Conservation (phyloP, 2,329 filamentous ascomycete genomes). For the Colletotrichum tanaceti region DNA sequence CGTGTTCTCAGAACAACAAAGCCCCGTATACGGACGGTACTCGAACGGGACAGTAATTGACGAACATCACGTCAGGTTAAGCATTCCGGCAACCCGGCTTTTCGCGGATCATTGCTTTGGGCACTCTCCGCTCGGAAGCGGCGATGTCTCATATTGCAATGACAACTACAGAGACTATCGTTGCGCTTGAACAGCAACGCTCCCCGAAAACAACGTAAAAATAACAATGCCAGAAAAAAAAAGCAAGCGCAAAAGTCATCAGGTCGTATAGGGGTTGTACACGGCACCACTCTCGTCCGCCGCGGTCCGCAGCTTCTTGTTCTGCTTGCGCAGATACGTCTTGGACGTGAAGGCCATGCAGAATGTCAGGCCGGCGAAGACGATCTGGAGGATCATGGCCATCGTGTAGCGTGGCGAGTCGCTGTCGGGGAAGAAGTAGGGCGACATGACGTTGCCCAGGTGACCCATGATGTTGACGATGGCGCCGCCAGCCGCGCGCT, state of each 20-base stretch:
- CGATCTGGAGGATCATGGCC: constrained; percentile 49
- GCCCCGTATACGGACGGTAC: background rate
- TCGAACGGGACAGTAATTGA: background rate
- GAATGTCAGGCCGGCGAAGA: constrained; percentile 35
- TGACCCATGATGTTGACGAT: constrained; percentile 59
- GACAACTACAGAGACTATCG: background rate
- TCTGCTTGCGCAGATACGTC: constrained; percentile 36
- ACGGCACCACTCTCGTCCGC: constrained; percentile 27
- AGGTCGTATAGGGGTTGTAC: constrained; percentile 41
- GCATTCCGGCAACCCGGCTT: background rate
- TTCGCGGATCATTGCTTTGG: too few species aligned
- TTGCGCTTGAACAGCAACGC: too few species aligned
- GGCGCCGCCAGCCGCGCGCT: constrained; percentile 55
- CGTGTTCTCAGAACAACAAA: background rate
- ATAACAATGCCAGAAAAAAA: background rate
- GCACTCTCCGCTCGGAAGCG: background rate
- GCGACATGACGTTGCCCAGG: constrained; percentile 58
- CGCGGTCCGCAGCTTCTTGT: constrained; percentile 36
- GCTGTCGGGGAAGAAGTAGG: constrained; percentile 56
- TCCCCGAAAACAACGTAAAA: background rate
- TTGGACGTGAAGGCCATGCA: constrained; percentile 28
- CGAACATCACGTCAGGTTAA: background rate
- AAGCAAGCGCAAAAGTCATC: background rate
- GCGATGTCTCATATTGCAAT: background rate
- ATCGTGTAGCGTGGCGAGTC: constrained; percentile 56